These are phyloP conservation scores for Metschnikowia kunwiensis DNA, from an alignment of 805 yeast species.

Conservation along the genomic window DNA sequence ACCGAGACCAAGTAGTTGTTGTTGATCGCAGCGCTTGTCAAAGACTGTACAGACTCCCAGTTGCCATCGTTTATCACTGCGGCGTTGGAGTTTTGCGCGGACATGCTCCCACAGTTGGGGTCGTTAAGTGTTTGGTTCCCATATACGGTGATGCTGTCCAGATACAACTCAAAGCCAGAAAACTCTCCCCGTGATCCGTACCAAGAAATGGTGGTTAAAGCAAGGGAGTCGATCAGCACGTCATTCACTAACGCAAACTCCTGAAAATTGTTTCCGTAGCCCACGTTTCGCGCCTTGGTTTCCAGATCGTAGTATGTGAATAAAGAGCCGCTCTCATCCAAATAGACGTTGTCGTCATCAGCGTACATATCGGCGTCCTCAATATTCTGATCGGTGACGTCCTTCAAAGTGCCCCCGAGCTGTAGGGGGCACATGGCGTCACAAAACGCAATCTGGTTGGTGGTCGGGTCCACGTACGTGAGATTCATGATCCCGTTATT, in stretches of 20 bases:
- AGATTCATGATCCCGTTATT: slow-evolving; percentile 88
- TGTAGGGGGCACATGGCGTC: slow-evolving; percentile 87
- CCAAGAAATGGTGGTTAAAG: slow-evolving; percentile 61
- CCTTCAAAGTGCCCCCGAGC: slow-evolving; percentile 33
- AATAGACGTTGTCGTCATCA: slow-evolving; percentile 29
- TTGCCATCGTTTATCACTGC: slow-evolving; percentile 27
- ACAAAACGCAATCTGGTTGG: slow-evolving; percentile 59
- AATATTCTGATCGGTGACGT: slow-evolving; percentile 25
- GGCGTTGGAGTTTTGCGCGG: slow-evolving; percentile 23
- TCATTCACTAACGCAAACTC: slow-evolving; percentile 79
- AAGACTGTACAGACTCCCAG: slow-evolving; percentile 26
- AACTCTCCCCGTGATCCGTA: slow-evolving; percentile 70
- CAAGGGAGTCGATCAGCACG: slow-evolving; percentile 57
- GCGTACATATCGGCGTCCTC: slow-evolving; percentile 14
- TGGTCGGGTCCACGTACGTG: slow-evolving; percentile 73
- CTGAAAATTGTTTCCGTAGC: slow-evolving; percentile 54
- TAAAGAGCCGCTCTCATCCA: slow-evolving; percentile 34
- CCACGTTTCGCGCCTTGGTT: slow-evolving; percentile 34
- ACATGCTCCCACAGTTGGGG: slow-evolving; percentile 50
- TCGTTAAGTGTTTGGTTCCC: slow-evolving; percentile 75
- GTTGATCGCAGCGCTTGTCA: slow-evolving; percentile 25
- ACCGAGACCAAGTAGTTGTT: slow-evolving; percentile 33
- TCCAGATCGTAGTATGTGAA: slow-evolving; percentile 34
- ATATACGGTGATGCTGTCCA: slow-evolving; percentile 56
- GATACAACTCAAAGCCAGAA: slow-evolving; percentile 69